phyloP scores from a whole-genome alignment of 352 stramenopile species.

The Pythium periplocum region DNA sequence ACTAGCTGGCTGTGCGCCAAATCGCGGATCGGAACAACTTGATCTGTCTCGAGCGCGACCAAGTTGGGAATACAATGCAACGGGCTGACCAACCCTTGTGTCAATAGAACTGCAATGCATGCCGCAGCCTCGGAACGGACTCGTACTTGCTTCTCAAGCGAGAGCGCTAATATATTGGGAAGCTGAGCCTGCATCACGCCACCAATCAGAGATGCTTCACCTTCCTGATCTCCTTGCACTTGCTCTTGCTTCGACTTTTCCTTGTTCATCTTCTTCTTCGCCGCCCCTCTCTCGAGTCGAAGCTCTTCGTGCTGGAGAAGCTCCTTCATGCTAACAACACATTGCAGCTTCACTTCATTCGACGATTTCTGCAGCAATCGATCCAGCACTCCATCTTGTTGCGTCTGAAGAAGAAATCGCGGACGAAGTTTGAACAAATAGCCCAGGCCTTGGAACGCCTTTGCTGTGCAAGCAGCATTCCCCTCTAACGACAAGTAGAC shows the following conservation, averaged over 20 bases:
- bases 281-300: slow-evolving; percentile 49
- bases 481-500: slow-evolving; percentile 38
- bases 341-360: slow-evolving; percentile 59
- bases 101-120: slow-evolving; percentile 64
- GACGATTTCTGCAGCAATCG: slow-evolving; percentile 32
- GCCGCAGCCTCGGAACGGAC: slow-evolving; percentile 66
- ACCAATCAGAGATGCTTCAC: slow-evolving; percentile 78
- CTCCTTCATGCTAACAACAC: slow-evolving; percentile 68
- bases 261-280: slow-evolving; percentile 33
- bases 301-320: slow-evolving; percentile 65
- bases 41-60: slow-evolving; percentile 76
- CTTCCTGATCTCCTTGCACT: slow-evolving; percentile 84
- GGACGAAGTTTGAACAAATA: slow-evolving; percentile 70
- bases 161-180: slow-evolving; percentile 47
- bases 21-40: slow-evolving; percentile 57
- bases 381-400: slow-evolving; percentile 63
- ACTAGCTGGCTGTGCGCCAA: slow-evolving; percentile 60
- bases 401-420: slow-evolving; percentile 58
- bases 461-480: slow-evolving; percentile 47
- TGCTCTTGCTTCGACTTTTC: slow-evolving; percentile 64
- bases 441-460: slow-evolving; percentile 78
- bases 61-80: slow-evolving; percentile 73
- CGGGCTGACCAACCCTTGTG: slow-evolving; percentile 72
- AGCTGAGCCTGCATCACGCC: slow-evolving; percentile 85
- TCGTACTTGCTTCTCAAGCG: slow-evolving; percentile 42